These are phyloP conservation scores for Crucihimalaya himalaica DNA, from an alignment of 345 rosid genomes.

Conservation along the genomic window DNA sequence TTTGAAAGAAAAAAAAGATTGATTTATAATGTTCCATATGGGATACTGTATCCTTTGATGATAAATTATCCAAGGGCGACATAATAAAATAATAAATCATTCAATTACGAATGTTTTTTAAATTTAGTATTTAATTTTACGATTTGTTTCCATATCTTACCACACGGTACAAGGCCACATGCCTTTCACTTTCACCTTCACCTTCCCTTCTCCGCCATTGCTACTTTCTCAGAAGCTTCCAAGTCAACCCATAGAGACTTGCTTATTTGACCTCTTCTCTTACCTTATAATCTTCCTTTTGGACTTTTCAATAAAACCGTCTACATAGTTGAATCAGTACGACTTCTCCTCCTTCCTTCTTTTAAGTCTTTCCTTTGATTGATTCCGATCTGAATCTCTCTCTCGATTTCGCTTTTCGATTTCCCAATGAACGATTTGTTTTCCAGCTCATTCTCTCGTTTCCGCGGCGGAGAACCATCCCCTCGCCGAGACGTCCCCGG, in stretches of 20 bases:
- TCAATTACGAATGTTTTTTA: too few species aligned
- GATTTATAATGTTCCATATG: too few species aligned
- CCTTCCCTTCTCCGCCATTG: conserved; percentile 30
- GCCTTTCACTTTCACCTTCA: conserved; percentile 8
- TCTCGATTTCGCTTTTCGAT: background rate
- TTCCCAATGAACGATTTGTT: conserved; percentile 72
- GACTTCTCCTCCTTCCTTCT: conserved; percentile 10
- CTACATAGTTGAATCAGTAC: conserved; percentile 19
- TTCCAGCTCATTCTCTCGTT: conserved; percentile 72
- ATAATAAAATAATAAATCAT: too few species aligned
- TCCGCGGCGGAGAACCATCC: conserved; percentile 48
- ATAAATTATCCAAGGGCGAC: too few species aligned
- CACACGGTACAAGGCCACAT: background rate
- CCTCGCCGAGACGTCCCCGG: conserved; percentile 41
- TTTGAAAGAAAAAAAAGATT: too few species aligned
- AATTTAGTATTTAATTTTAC: too few species aligned
- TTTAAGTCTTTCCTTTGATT: background rate
- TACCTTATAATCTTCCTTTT: background rate
- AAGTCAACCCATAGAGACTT: conserved; percentile 34
- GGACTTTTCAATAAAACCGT: conserved; percentile 31
- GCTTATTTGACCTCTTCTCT: conserved; percentile 34
- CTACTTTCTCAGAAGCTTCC: conserved; percentile 29
- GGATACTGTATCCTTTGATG: too few species aligned
- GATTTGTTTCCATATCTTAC: background rate
- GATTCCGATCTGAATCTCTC: conserved; percentile 26